phyloP scores from a whole-genome alignment of 208 protist species.

The Wallacemonas sp. region DNA sequence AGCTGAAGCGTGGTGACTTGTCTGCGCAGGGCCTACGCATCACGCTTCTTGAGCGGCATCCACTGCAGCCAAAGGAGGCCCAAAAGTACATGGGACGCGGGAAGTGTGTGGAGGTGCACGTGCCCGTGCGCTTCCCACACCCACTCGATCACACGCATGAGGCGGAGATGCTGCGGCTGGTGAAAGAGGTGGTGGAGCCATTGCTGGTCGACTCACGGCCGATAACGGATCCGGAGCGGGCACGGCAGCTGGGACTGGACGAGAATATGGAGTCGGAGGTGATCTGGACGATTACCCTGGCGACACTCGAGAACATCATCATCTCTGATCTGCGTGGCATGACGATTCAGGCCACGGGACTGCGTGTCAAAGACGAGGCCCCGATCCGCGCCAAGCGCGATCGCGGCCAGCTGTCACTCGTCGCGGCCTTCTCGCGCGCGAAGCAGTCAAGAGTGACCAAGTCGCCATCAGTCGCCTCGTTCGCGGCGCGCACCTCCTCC shows the following conservation, averaged over 20 bases:
- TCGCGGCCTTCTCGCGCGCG: constrained; percentile 45
- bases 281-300: constrained; percentile 66
- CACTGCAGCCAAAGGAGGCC: constrained; percentile 68
- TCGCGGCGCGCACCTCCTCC: not conserved
- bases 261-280: constrained; percentile 8
- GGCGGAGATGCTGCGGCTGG: constrained; percentile 44
- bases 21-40: constrained; percentile 48
- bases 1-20: constrained; percentile 56
- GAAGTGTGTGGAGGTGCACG: constrained; percentile 77
- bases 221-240: constrained; percentile 51
- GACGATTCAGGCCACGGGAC: constrained; percentile 73
- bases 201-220: constrained; percentile 51
- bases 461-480: no score
- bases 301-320: constrained; percentile 53
- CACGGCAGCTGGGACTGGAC: constrained; percentile 44
- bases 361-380: constrained; percentile 28
- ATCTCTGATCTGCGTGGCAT: constrained; percentile 81
- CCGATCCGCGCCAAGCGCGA: constrained; percentile 10
- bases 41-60: constrained; percentile 82
- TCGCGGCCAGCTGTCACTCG: constrained; percentile 55
- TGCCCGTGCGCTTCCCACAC: constrained; percentile 60
- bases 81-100: constrained; percentile 89
- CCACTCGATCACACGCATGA: constrained; percentile 32
- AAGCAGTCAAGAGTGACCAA: not conserved
- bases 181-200: constrained; percentile 37